Percentiles rank a stretch among this genome's conserved stretches.
phyloP scores from a whole-genome alignment of 2,329 filamentous ascomycete species.

The Cadophora luteo-olivacea region DNA sequence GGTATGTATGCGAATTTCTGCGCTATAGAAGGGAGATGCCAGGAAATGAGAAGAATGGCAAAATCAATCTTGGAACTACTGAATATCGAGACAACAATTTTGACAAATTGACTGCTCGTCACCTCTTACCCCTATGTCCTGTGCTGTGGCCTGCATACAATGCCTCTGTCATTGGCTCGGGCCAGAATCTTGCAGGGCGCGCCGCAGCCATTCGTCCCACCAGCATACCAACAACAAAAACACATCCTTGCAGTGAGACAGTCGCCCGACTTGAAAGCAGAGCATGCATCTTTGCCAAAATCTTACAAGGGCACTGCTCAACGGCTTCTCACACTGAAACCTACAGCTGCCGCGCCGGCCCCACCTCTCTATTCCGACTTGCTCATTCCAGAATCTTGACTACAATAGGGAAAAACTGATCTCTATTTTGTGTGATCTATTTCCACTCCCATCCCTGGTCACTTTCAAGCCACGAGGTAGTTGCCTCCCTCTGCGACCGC shows the following conservation, averaged over 20 bases:
- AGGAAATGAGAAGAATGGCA: neutral
- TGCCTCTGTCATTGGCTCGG: neutral
- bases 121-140: neutral
- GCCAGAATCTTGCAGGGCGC: neutral
- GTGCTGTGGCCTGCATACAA: neutral
- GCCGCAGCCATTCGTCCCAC: neutral
- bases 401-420: neutral
- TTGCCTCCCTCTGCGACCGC: neutral
- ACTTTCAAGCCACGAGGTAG: neutral
- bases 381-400: slow-evolving; percentile 3
- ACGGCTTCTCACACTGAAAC: neutral
- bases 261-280: neutral
- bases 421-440: neutral
- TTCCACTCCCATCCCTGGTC: neutral
- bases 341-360: neutral
- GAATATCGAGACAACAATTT: neutral
- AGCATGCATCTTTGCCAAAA: neutral
- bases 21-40: neutral
- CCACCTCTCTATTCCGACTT: neutral
- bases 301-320: neutral
- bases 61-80: neutral
- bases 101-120: neutral
- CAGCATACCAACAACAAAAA: neutral
- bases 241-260: neutral
- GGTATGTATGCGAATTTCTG: neutral